Evolutionary conservation across 768 basidiomycete species (phyloP).

Genomic region (Boletus eberwhitei): DNA sequence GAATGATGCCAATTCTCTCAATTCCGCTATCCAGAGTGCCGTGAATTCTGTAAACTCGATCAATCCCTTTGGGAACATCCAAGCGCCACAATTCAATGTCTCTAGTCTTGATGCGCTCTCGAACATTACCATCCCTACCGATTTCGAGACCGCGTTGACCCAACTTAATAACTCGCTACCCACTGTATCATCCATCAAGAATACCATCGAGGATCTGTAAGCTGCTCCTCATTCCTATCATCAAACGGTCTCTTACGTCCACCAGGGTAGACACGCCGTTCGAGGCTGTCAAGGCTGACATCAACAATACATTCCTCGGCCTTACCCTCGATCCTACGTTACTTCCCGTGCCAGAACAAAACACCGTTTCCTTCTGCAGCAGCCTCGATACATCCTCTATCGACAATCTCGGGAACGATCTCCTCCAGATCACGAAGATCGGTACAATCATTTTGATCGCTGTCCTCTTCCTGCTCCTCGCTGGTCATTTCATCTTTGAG

Average conservation of each 20-base stretch:
- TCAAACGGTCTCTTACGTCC: not conserved
- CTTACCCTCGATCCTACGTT: conserved; percentile 67
- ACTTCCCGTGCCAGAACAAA: conserved; percentile 74
- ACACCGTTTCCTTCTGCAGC: conserved; percentile 69
- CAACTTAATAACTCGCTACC: conserved; percentile 81
- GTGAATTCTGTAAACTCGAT: conserved; percentile 71
- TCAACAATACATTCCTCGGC: conserved; percentile 80
- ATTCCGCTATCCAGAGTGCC: conserved; percentile 60
- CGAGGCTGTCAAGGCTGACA: conserved; percentile 80
- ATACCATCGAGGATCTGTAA: conserved; percentile 64
- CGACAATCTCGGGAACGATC: conserved; percentile 76
- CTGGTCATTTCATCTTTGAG: conserved; percentile 70
- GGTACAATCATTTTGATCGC: conserved; percentile 71
- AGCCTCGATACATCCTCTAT: conserved; percentile 80
- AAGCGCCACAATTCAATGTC: conserved; percentile 66
- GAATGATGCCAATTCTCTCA: conserved; percentile 62
- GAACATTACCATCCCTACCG: conserved; percentile 76
- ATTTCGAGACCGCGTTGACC: conserved; percentile 69
- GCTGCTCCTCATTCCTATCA: conserved; percentile 25
- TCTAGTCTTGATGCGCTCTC: conserved; percentile 72
- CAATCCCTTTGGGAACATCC: conserved; percentile 69
- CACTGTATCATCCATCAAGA: conserved; percentile 69
- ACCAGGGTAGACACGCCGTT: conserved; percentile 80
- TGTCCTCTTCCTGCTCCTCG: conserved; percentile 69
- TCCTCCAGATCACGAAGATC: conserved; percentile 79